A percentile compares a stretch with the other conserved stretches of the same genome.
phyloP scores from a whole-genome alignment of 1,139 yeast genomes.

The Waltiozyma sp. region DNA sequence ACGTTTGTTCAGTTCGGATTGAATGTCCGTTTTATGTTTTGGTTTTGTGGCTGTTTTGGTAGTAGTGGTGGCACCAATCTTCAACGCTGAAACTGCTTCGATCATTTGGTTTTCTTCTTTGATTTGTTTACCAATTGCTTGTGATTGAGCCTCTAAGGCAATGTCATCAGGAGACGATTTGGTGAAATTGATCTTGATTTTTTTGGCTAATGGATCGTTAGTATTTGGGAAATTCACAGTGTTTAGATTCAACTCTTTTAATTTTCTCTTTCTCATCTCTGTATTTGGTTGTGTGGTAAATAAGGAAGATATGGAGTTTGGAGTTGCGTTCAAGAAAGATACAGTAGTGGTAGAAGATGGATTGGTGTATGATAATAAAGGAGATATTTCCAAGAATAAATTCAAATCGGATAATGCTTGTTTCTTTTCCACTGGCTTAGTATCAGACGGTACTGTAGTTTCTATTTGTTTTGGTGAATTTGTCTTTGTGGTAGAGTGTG shows the following conservation, averaged over 20 bases:
- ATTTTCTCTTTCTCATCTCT: conserved; percentile 8
- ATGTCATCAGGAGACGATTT: conserved; percentile 81
- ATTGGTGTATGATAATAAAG: neutral
- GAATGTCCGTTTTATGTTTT: conserved; percentile 22
- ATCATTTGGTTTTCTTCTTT: conserved; percentile 11
- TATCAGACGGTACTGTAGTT: neutral
- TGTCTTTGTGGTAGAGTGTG: neutral
- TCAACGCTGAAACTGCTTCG: conserved; percentile 12
- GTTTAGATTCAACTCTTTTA: conserved; percentile 30
- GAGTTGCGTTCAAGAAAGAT: neutral
- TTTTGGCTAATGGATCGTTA: conserved; percentile 34
- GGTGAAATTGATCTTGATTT: conserved; percentile 45
- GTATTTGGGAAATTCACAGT: conserved; percentile 22
- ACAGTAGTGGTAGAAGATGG: too few species aligned
- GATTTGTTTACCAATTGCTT: conserved; percentile 30
- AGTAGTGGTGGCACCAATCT: conserved; percentile 17
- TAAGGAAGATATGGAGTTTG: conserved; percentile 4
- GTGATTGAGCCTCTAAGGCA: conserved; percentile 48
- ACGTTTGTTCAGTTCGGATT: conserved; percentile 28
- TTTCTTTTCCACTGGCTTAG: too few species aligned
- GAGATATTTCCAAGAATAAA: conserved; percentile 1
- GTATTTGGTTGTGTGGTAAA: conserved; percentile 1
- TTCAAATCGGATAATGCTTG: too few species aligned
- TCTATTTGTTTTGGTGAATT: neutral
- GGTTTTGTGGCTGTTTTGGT: conserved; percentile 25